These are phyloP conservation scores for Astrothelium macrocarpum DNA, from an alignment of 495 filamentous ascomycete species.

Conservation along the genomic window DNA sequence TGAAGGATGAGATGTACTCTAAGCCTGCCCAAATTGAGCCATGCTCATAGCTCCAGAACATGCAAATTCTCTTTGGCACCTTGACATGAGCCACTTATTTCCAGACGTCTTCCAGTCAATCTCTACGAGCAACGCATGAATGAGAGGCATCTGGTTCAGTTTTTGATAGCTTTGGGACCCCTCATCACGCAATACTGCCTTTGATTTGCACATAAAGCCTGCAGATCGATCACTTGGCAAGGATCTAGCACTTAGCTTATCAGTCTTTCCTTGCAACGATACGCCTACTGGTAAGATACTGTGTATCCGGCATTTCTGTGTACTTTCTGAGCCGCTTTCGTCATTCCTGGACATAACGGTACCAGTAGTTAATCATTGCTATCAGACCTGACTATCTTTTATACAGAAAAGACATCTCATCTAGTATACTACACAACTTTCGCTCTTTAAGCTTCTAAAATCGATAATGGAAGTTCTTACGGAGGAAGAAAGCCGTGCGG, in stretches of 20 bases:
- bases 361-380: too few species aligned
- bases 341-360: neutral
- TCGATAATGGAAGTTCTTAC: neutral
- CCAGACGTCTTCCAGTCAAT: neutral
- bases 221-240: neutral
- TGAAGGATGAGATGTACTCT: too few species aligned
- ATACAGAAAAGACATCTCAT: too few species aligned
- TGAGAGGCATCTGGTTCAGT: neutral
- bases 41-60: neutral
- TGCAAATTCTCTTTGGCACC: too few species aligned
- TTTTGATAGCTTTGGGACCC: neutral
- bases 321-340: neutral
- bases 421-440: too few species aligned
- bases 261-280: neutral
- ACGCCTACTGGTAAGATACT: neutral
- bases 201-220: neutral
- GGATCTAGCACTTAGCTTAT: neutral
- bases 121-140: neutral
- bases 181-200: neutral
- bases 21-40: neutral
- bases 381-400: too few species aligned
- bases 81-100: too few species aligned
- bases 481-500: slow-evolving; percentile 1
- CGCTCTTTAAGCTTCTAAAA: neutral
- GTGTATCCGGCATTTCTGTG: neutral